A percentile compares a stretch with the other conserved stretches of the same genome.
These are phyloP conservation scores for Albizia julibrissin DNA, from an alignment of 306 rosid genomes.

Conservation along the genomic window DNA sequence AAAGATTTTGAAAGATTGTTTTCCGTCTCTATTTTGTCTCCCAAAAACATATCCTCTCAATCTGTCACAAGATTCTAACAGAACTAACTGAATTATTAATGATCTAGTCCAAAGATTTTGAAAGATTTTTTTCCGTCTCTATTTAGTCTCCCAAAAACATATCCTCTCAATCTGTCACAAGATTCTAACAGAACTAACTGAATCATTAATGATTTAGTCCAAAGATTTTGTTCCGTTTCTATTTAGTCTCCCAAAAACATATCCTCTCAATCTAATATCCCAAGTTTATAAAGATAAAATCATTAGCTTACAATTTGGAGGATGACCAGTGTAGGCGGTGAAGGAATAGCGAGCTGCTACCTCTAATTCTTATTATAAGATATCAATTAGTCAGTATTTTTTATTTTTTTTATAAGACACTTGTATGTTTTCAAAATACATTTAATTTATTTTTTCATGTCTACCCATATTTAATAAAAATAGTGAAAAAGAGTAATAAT, in stretches of 20 bases:
- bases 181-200: neutral
- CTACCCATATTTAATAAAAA: too few species aligned
- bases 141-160: too few species aligned
- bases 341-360: slow-evolving; percentile 28
- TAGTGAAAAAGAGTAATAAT: too few species aligned
- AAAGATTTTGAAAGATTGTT: neutral
- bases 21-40: too few species aligned
- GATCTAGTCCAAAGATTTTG: neutral
- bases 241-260: too few species aligned
- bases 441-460: too few species aligned
- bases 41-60: too few species aligned
- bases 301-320: neutral
- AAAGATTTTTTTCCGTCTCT: neutral
- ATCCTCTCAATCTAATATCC: neutral
- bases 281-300: neutral
- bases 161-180: neutral
- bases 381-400: fast-evolving
- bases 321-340: slow-evolving; percentile 32
- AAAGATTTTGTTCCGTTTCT: neutral
- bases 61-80: neutral
- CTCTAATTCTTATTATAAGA: too few species aligned
- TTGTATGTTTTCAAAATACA: too few species aligned
- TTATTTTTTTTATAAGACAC: too few species aligned
- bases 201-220: neutral
- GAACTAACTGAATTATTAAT: neutral